Conservation (phyloP, 129 eudicot species). For the Sambucus nigra region DNA sequence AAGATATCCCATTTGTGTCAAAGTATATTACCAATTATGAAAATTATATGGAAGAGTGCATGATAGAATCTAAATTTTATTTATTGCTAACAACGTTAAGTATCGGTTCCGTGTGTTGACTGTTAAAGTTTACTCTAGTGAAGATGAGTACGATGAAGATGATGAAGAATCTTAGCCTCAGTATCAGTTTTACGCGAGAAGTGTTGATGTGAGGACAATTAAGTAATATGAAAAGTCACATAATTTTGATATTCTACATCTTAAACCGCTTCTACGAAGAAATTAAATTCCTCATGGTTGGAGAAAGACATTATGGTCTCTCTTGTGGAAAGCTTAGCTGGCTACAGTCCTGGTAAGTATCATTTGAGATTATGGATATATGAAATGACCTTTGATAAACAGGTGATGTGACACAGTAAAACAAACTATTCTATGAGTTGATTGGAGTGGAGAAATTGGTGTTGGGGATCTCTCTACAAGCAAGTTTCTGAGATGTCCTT, state of each 20-base stretch:
- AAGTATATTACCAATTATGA: background rate
- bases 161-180: constrained; percentile 73
- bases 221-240: constrained; percentile 28
- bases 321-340: background rate
- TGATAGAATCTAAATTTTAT: background rate
- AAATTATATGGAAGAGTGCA: background rate
- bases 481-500: background rate
- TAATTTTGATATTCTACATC: background rate
- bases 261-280: background rate
- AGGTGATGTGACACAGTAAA: background rate
- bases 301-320: background rate
- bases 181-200: constrained; percentile 80
- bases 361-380: background rate
- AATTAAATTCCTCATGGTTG: background rate
- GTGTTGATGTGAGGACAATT: constrained; percentile 61
- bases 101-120: too few species aligned
- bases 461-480: background rate
- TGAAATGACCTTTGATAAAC: background rate
- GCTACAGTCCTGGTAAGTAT: background rate
- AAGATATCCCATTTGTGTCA: too few species aligned
- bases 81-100: too few species aligned
- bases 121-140: constrained; percentile 84
- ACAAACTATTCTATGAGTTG: background rate
- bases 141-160: constrained; percentile 70
- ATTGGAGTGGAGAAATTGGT: background rate